Conservation (phyloP, 768 basidiomycete species). For the Rhizopogon vinicolor region DNA sequence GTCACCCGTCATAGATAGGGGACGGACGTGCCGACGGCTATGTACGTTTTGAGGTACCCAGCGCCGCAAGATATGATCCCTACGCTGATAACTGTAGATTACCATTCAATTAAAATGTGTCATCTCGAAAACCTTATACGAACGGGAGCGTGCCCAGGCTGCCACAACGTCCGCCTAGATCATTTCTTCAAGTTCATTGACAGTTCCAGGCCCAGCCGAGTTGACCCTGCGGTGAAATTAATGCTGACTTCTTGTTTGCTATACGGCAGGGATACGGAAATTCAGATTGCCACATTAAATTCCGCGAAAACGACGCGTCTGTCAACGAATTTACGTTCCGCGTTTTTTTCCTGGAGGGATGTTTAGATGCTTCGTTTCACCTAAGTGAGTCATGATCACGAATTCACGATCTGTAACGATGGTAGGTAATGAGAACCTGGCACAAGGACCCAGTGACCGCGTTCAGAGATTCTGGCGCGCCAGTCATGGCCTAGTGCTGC, state of each 20-base stretch:
- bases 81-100: no score
- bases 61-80: no score
- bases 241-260: not conserved
- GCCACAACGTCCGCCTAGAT: no score
- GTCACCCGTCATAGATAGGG: not conserved
- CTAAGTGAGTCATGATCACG: not conserved
- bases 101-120: no score
- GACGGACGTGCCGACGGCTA: no score
- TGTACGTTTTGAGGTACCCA: no score
- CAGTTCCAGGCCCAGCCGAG: not conserved
- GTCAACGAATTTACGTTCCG: not conserved
- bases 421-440: not conserved
- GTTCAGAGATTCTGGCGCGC: no score
- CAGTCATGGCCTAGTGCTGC: no score
- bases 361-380: not conserved
- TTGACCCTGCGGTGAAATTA: not conserved
- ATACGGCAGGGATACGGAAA: not conserved
- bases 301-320: not conserved
- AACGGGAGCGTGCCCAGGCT: no score
- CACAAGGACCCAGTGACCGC: no score
- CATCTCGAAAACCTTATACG: no score
- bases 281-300: not conserved
- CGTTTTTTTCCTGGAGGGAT: not conserved
- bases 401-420: no score
- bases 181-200: not conserved